Conservation (phyloP, 495 filamentous ascomycete species). For the Echria macrotheca region DNA sequence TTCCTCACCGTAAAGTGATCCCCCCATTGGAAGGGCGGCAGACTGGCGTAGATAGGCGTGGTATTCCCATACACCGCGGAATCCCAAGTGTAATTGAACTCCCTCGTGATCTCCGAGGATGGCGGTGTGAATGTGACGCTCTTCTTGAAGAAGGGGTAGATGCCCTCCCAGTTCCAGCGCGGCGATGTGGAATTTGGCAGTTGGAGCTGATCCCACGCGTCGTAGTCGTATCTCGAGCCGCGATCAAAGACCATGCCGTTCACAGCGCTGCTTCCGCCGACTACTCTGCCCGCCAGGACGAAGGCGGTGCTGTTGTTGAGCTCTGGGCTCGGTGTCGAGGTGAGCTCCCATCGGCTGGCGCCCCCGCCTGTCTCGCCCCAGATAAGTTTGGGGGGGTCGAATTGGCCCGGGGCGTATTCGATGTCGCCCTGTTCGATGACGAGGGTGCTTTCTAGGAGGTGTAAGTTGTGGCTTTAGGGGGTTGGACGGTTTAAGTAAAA, state of each 20-base stretch:
- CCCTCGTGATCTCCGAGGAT: background rate
- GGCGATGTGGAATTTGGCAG: conserved; percentile 21
- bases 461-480: background rate
- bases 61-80: conserved; percentile 11
- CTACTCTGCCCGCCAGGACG: background rate
- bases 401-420: conserved; percentile 7
- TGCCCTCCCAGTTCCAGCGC: conserved; percentile 31
- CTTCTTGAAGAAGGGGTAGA: conserved; percentile 39
- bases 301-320: conserved; percentile 8
- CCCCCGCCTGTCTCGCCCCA: background rate
- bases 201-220: conserved; percentile 48
- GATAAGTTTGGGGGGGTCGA: conserved; percentile 5
- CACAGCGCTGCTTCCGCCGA: conserved; percentile 6
- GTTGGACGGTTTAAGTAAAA: background rate
- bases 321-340: conserved; percentile 2
- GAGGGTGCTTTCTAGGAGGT: conserved; percentile 1
- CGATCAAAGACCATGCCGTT: conserved; percentile 19
- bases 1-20: conserved; percentile 12
- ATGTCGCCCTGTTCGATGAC: conserved; percentile 14
- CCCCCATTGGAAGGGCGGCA: conserved; percentile 19
- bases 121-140: conserved; percentile 24
- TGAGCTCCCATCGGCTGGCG: background rate
- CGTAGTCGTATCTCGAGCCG: conserved; percentile 35
- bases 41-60: conserved; percentile 14
- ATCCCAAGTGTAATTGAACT: conserved; percentile 20